Base-by-base conservation (phyloP, 306 rosid genomes). In the Rubus parviflorus region DNA sequence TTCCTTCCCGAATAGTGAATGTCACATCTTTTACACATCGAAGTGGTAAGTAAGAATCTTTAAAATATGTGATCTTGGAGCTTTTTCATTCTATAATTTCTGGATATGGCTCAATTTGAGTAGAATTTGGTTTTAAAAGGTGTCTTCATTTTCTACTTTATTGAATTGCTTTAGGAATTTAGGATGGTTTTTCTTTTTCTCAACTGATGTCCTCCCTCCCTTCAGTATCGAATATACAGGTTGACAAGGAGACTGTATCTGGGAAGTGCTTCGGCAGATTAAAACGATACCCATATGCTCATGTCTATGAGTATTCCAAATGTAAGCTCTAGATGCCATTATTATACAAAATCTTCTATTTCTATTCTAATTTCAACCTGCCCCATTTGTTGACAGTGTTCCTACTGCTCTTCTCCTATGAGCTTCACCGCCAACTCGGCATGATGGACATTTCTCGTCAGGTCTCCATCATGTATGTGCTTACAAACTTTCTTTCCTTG, bases 11-110 rank as follows among this genome's bases (percentile, higher is more conserved):
- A 71, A 70, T 93, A 68, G 92, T 93, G 84, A 93, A 93, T 76
- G 91, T 91, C 62, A 70, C 96, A 63, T 93, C 94, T 77, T 93
- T 93, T 70, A 93, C 98, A n/a, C 97, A 91, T 88, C 89, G 87
- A 81, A 80, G 42, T 71, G 98, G 92, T 93, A 82, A 73, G 91
- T 93, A 82, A 73, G 80, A 81, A 53, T 79, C 30, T 53, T 40
- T 41, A 73, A 25, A 14, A 25, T 25, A 1, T 74, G 40, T 23
- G 17, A 30, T 8, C 40, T 48, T 38, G 17, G 30, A 25, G 19
- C 6, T 35, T 51, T 25, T 25, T 25, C 30, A n/a, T n/a, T n/a
- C n/a, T n/a, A n/a, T n/a, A n/a, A n/a, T n/a, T n/a, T n/a, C n/a
- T n/a, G n/a, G n/a, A n/a, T n/a, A n/a, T n/a, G n/a, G n/a, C n/a